Evolutionary conservation across 2,329 filamentous ascomycete species (phyloP).

Genomic region (Colletotrichum spaethianum): DNA sequence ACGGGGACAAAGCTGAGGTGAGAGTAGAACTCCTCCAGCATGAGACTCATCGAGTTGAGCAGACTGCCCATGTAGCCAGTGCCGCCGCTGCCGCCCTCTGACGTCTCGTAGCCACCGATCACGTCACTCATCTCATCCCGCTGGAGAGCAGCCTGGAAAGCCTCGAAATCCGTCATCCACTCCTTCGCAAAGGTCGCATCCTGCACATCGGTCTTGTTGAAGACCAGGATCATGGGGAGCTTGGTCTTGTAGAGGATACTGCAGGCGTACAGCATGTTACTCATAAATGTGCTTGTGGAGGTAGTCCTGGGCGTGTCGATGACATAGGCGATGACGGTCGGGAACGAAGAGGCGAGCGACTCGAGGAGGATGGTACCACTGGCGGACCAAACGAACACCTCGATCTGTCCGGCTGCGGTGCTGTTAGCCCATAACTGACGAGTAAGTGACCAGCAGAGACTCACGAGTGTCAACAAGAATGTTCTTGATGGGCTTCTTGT

Average conservation of each 20-base stretch:
- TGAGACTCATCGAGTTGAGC: constrained; percentile 97
- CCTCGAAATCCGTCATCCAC: constrained; percentile 99
- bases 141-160: constrained; percentile 89
- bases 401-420: constrained; percentile 84
- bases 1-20: constrained; percentile 95
- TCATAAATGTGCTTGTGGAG: constrained; percentile 98
- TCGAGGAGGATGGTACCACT: constrained; percentile 95
- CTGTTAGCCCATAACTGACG: background rate
- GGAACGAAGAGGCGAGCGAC: constrained; percentile 92
- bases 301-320: constrained; percentile 96
- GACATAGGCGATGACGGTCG: constrained; percentile 96
- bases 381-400: constrained; percentile 98
- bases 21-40: constrained; percentile 97
- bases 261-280: constrained; percentile 99
- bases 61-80: constrained; percentile 97
- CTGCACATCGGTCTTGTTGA: constrained; percentile 98
- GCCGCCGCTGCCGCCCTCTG: constrained; percentile 73
- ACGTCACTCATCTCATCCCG: constrained; percentile 84
- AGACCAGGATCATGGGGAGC: constrained; percentile 97
- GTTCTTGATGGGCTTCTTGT: constrained; percentile 78
- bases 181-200: constrained; percentile 93
- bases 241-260: constrained; percentile 99
- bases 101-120: constrained; percentile 79
- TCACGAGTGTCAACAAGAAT: constrained; percentile 90
- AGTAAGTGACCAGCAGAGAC: constrained; percentile 30